phyloP scores from a whole-genome alignment of 2,329 filamentous ascomycete genomes.

The Diplodia mutila region DNA sequence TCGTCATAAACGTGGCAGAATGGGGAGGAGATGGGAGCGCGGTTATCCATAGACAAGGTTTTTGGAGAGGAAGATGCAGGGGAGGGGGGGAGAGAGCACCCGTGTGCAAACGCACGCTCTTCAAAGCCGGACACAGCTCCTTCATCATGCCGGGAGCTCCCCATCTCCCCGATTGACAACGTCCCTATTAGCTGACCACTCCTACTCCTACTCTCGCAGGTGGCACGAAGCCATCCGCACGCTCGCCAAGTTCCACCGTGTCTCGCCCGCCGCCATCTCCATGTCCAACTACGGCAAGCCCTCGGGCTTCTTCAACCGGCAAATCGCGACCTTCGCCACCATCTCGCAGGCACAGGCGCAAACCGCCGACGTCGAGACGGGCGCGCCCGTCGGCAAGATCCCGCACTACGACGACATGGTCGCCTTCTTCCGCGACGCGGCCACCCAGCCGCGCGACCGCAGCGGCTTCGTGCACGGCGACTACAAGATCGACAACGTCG shows the following conservation, averaged over 20 bases:
- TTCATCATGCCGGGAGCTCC: too few relatives aligned
- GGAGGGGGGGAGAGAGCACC: too few relatives aligned
- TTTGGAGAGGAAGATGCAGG: too few relatives aligned
- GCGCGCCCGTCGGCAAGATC: slow-evolving; percentile 75
- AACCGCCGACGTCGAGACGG: slow-evolving; percentile 75
- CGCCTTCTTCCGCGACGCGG: slow-evolving; percentile 72
- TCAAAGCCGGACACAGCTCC: not conserved
- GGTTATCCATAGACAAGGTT: too few relatives aligned
- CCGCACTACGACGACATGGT: slow-evolving; percentile 83
- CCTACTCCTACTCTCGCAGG: slow-evolving; percentile 43
- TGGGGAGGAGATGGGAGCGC: not conserved
- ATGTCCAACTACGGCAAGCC: slow-evolving; percentile 74
- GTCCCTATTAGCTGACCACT: not conserved
- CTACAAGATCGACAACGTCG: slow-evolving; percentile 74
- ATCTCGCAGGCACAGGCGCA: slow-evolving; percentile 79
- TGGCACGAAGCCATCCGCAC: slow-evolving; percentile 85
- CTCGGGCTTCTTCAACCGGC: slow-evolving; percentile 80
- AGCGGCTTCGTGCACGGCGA: slow-evolving; percentile 87
- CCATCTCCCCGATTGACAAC: not conserved
- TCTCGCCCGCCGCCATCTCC: slow-evolving; percentile 68
- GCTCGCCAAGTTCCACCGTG: slow-evolving; percentile 81
- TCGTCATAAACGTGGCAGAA: not conserved
- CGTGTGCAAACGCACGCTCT: too few relatives aligned
- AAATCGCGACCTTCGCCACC: slow-evolving; percentile 79
- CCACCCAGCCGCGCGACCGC: slow-evolving; percentile 74